Percentiles rank a stretch among this genome's conserved stretches.
These are phyloP conservation scores for Crithidia acanthocephali DNA, from an alignment of 208 protist species.

Conservation along the genomic window DNA sequence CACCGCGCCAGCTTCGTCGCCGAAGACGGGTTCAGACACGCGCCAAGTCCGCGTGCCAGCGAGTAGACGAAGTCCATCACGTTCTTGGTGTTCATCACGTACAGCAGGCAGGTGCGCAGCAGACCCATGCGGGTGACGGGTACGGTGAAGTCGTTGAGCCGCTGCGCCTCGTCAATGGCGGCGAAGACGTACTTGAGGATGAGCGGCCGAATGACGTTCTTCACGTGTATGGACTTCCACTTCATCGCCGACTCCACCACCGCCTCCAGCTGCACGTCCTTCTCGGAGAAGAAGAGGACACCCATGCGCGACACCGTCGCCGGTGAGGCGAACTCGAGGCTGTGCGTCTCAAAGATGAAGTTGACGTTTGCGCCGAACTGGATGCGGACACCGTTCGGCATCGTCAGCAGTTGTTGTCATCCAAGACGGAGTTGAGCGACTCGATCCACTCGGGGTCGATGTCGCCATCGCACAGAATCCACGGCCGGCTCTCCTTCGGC, in stretches of 20 bases:
- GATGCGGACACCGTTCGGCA: conserved; percentile 97
- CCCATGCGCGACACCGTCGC: conserved; percentile 98
- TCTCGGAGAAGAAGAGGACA: conserved; percentile 96
- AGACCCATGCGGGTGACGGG: conserved; percentile 92
- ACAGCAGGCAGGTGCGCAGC: conserved; percentile 83
- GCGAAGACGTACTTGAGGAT: conserved; percentile 85
- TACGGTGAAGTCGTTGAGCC: conserved; percentile 77
- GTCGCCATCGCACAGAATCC: conserved; percentile 97
- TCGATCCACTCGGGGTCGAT: conserved; percentile 99
- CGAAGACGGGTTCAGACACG: conserved; percentile 52
- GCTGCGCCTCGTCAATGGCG: conserved; percentile 72
- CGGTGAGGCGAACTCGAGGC: conserved; percentile 98
- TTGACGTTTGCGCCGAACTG: conserved; percentile 96
- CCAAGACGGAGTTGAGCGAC: conserved; percentile 99
- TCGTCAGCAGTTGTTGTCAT: conserved; percentile 99
- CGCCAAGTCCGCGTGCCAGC: conserved; percentile 68
- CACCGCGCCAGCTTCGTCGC: conserved; percentile 70
- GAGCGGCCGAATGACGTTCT: conserved; percentile 58
- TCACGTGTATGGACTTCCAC: conserved; percentile 41
- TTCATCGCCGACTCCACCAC: conserved; percentile 86
- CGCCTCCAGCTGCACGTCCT: conserved; percentile 90
- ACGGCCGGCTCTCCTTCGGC: conserved; percentile 70
- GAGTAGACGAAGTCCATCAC: conserved; percentile 79
- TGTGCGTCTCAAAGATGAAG: conserved; percentile 98
- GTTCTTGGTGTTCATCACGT: conserved; percentile 59